phyloP scores from a whole-genome alignment of 1,284 basidiomycete genomes.

The Xerocomus minutiporus region DNA sequence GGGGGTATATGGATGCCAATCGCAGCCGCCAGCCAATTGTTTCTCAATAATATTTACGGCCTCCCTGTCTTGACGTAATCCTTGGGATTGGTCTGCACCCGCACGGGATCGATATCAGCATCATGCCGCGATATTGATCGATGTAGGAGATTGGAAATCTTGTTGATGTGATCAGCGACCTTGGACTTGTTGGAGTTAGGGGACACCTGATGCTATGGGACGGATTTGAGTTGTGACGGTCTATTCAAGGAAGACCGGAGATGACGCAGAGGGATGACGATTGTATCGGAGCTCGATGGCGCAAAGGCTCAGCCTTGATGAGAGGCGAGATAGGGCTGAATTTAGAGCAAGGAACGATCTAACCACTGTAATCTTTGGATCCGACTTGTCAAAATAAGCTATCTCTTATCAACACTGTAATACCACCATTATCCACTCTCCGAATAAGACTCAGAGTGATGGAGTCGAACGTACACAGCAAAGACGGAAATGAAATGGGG shows the following conservation, averaged over 20 bases:
- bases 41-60: slow-evolving; percentile 65
- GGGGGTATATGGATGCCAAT: not conserved
- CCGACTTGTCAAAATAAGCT: too few relatives aligned
- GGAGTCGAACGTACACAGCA: not conserved
- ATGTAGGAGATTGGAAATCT: slow-evolving; percentile 52
- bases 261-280: slow-evolving; percentile 41
- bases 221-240: too few relatives aligned
- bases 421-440: too few relatives aligned
- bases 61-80: not conserved
- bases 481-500: not conserved
- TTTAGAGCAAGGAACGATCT: too few relatives aligned
- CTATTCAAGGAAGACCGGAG: slow-evolving; percentile 33
- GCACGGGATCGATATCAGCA: too few relatives aligned
- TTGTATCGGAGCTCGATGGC: too few relatives aligned
- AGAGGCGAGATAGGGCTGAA: too few relatives aligned
- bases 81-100: not conserved
- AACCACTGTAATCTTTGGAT: too few relatives aligned
- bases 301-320: too few relatives aligned
- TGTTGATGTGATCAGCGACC: slow-evolving; percentile 34
- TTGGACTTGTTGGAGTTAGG: slow-evolving; percentile 32
- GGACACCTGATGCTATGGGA: slow-evolving; percentile 28
- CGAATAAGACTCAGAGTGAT: not conserved
- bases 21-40: slow-evolving; percentile 33
- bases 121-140: slow-evolving; percentile 41
- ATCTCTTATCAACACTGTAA: not conserved